Evolutionary conservation across 116 monocot species (phyloP).

Genomic region (Zostera marina): DNA sequence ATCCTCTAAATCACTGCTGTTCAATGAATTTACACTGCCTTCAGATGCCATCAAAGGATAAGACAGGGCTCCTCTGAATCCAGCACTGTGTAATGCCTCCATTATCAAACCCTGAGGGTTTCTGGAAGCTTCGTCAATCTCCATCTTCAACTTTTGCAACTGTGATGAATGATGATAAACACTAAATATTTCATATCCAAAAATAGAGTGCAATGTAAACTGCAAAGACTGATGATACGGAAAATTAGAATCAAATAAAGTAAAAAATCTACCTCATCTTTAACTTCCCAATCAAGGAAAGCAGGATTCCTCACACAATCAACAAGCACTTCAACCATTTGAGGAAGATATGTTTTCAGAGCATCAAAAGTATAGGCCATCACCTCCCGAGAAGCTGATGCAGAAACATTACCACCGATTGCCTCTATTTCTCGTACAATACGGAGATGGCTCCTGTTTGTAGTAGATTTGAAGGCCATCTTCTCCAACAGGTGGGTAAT

Average conservation of each 20-base stretch:
- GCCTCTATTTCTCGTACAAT: slow-evolving; percentile 85
- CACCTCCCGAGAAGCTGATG: slow-evolving; percentile 87
- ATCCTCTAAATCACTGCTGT: slow-evolving; percentile 46
- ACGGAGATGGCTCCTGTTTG: slow-evolving; percentile 77
- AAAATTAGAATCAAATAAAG: neutral
- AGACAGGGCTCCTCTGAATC: slow-evolving; percentile 74
- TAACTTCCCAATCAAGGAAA: slow-evolving; percentile 93
- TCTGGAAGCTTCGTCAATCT: slow-evolving; percentile 41
- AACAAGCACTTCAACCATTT: slow-evolving; percentile 91
- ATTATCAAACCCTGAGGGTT: slow-evolving; percentile 78
- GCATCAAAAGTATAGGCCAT: slow-evolving; percentile 87
- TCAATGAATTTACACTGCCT: slow-evolving; percentile 50
- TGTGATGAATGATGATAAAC: slow-evolving; percentile 19
- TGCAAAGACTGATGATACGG: neutral
- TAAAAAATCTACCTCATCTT: slow-evolving; percentile 51
- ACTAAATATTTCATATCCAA: neutral
- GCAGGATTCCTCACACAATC: slow-evolving; percentile 71
- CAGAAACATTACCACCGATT: slow-evolving; percentile 64
- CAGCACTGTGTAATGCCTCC: slow-evolving; percentile 83
- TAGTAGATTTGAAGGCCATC: slow-evolving; percentile 90
- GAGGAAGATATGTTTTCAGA: slow-evolving; percentile 60
- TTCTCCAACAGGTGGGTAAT: slow-evolving; percentile 67
- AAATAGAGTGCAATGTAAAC: neutral
- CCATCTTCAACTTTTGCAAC: slow-evolving; percentile 66
- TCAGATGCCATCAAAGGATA: slow-evolving; percentile 72